Conservation (phyloP, 768 basidiomycete genomes). For the Nevesoporus exiguus region DNA sequence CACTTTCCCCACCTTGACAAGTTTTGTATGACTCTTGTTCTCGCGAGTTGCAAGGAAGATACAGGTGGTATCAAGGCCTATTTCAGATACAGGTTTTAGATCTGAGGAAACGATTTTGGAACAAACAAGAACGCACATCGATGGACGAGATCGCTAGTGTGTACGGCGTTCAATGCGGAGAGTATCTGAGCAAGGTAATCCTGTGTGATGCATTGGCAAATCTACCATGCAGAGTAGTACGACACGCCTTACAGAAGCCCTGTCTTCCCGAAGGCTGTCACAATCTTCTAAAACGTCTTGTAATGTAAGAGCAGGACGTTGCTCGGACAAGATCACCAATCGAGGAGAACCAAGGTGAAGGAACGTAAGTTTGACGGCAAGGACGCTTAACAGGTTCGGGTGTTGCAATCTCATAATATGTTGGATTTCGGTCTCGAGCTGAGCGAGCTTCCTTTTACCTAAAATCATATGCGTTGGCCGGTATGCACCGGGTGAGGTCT, state of each 20-base stretch:
- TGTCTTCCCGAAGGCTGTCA: conserved; percentile 67
- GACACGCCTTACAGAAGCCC: conserved; percentile 52
- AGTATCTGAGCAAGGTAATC: conserved; percentile 76
- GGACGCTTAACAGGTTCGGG: conserved; percentile 60
- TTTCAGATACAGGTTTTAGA: neutral
- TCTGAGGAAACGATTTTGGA: neutral
- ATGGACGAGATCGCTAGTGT: conserved; percentile 65
- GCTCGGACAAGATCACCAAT: conserved; percentile 68
- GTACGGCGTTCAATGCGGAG: conserved; percentile 63
- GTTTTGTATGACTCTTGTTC: conserved; percentile 51
- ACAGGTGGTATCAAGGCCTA: conserved; percentile 56
- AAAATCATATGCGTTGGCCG: neutral
- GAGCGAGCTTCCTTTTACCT: conserved; percentile 68
- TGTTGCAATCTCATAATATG: conserved; percentile 58
- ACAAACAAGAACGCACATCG: conserved; percentile 43
- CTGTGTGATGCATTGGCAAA: conserved; percentile 33
- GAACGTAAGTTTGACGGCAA: conserved; percentile 61
- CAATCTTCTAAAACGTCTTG: conserved; percentile 76
- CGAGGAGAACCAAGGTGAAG: conserved; percentile 51
- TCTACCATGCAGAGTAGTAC: neutral
- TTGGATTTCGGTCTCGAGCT: conserved; percentile 63
- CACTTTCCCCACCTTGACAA: conserved; percentile 71
- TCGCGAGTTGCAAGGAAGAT: conserved; percentile 59
- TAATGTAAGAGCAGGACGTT: conserved; percentile 61
- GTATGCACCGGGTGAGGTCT: neutral